These are phyloP conservation scores for Cyberlindnera japonica DNA, from an alignment of 805 yeast species.

Conservation along the genomic window DNA sequence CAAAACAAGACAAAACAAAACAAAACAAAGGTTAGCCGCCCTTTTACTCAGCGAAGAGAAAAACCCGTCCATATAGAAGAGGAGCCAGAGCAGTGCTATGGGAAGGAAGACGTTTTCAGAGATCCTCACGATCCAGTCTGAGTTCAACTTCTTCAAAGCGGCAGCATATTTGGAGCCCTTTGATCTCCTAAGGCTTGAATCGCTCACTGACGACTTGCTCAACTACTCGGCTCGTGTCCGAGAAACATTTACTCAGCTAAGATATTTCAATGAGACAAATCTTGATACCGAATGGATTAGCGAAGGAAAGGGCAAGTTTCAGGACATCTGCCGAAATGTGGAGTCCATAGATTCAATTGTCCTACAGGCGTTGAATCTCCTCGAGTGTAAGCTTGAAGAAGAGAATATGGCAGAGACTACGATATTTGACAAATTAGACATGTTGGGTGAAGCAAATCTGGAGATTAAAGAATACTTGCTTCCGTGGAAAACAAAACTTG, in stretches of 20 bases:
- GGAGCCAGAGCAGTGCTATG: too few relatives aligned
- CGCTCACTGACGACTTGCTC: conserved; percentile 23
- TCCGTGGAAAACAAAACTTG: conserved; percentile 33
- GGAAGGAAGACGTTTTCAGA: too few relatives aligned
- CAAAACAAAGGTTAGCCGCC: not conserved
- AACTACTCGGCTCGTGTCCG: conserved; percentile 19
- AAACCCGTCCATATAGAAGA: too few relatives aligned
- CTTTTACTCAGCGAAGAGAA: not conserved
- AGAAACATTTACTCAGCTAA: conserved; percentile 13
- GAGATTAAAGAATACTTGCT: conserved; percentile 27
- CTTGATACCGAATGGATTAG: conserved; percentile 30
- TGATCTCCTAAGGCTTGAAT: conserved; percentile 18
- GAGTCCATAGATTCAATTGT: conserved; percentile 35
- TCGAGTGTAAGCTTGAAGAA: conserved; percentile 30
- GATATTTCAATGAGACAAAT: not conserved
- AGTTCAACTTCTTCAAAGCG: conserved; percentile 26
- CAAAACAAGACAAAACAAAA: not conserved
- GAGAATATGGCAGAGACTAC: conserved; percentile 27
- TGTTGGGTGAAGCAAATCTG: conserved; percentile 30
- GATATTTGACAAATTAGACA: conserved; percentile 30
- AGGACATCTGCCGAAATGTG: conserved; percentile 30
- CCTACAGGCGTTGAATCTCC: conserved; percentile 31
- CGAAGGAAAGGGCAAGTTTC: conserved; percentile 32
- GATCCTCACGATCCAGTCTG: conserved; percentile 20
- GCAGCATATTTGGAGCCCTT: conserved; percentile 26